These are phyloP conservation scores for Sergeia podlipaevii DNA, from an alignment of 208 protist species.

Conservation along the genomic window DNA sequence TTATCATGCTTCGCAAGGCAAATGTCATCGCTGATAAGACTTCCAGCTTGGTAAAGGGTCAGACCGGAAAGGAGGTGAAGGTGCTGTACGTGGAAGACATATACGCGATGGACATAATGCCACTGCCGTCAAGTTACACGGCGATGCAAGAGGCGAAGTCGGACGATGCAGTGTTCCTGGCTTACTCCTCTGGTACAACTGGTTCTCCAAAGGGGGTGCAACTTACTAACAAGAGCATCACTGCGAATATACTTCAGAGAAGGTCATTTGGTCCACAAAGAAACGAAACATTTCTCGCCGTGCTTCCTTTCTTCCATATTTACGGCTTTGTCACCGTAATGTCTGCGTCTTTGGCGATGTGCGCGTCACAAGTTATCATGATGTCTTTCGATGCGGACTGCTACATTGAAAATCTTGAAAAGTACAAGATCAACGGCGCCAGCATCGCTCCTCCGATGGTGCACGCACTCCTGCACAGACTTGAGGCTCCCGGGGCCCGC, in stretches of 20 bases:
- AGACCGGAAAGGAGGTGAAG: conserved; percentile 15
- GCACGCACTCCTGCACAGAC: conserved; percentile 44
- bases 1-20: conserved; percentile 15
- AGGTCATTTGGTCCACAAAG: conserved; percentile 5
- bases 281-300: conserved; percentile 17
- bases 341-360: background rate
- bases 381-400: conserved; percentile 21
- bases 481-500: conserved; percentile 17
- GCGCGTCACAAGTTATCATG: conserved; percentile 15
- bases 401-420: conserved; percentile 28
- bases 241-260: conserved; percentile 29
- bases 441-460: conserved; percentile 56
- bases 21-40: conserved; percentile 12
- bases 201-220: conserved; percentile 61
- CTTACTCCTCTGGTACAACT: conserved; percentile 40
- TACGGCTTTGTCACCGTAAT: conserved; percentile 43
- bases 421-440: conserved; percentile 21
- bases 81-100: conserved; percentile 20
- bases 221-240: conserved; percentile 26
- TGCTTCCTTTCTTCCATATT: conserved; percentile 68
- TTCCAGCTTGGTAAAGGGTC: too few relatives aligned
- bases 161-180: conserved; percentile 37
- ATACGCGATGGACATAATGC: too few relatives aligned
- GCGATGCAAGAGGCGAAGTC: conserved; percentile 10
- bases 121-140: conserved; percentile 29